Percentiles rank a stretch among this genome's conserved stretches.
Evolutionary conservation across 352 stramenopile genomes (phyloP).

Genomic region (Sclerospora graminicola): DNA sequence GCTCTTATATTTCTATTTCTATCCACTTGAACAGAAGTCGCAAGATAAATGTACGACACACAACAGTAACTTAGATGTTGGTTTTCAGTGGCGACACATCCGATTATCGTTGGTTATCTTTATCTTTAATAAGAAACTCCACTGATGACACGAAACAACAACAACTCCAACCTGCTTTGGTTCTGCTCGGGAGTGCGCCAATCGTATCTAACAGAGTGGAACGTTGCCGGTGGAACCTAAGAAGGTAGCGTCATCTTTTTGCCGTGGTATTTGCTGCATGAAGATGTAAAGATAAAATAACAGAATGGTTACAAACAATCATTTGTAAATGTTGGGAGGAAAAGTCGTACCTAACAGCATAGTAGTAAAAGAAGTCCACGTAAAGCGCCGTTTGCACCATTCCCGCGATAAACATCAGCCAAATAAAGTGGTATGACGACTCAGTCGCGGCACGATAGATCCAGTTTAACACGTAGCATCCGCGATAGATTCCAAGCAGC

Average conservation of each 20-base stretch:
- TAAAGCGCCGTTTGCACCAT: conserved; percentile 98
- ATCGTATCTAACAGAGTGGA: no score
- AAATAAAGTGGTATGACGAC: conserved; percentile 95
- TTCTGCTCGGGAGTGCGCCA: no score
- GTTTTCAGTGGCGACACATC: no score
- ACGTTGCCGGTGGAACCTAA: conserved; percentile 25
- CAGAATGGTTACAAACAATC: conserved; percentile 6
- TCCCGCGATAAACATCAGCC: conserved; percentile 97
- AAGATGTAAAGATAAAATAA: background rate
- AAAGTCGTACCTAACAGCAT: conserved; percentile 79
- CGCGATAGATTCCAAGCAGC: conserved; percentile 95
- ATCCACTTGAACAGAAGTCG: no score
- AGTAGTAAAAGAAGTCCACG: conserved; percentile 99
- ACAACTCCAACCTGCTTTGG: no score
- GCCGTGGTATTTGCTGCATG: conserved; percentile 77
- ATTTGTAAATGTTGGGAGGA: background rate
- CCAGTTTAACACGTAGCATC: conserved; percentile 99
- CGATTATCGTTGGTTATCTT: no score
- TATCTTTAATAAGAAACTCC: no score
- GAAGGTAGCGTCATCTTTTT: conserved; percentile 86
- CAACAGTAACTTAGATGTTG: no score
- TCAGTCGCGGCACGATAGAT: conserved; percentile 96
- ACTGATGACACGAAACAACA: no score
- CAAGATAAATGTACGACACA: no score
- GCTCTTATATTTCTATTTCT: no score